These are phyloP conservation scores for Gymnopilus dilepis DNA, from an alignment of 768 basidiomycete species.

Conservation along the genomic window DNA sequence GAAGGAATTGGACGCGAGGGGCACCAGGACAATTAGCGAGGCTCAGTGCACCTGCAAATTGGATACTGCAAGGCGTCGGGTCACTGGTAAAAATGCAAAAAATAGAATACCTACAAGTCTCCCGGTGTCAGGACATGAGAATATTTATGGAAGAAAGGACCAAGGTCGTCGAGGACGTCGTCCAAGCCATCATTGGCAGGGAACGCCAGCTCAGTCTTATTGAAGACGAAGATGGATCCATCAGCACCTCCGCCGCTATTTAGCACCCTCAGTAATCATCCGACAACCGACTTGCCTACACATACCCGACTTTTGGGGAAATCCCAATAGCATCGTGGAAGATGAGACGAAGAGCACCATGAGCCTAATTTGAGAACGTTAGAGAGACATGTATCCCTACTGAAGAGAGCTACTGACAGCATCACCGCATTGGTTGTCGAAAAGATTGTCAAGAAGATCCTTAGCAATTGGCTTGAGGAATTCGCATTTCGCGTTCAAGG, in stretches of 20 bases:
- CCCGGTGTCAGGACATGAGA: conserved; percentile 6
- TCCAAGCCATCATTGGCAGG: conserved; percentile 16
- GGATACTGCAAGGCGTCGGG: conserved; percentile 1
- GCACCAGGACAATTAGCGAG: conserved; percentile 48
- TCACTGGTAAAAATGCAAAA: neutral
- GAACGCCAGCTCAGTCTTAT: conserved; percentile 28
- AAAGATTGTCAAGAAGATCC: conserved; percentile 3
- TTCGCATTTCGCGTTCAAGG: neutral
- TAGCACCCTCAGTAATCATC: neutral
- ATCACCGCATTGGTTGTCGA: conserved; percentile 12
- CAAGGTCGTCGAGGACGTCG: conserved; percentile 12
- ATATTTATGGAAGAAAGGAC: conserved; percentile 12
- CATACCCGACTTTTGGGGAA: neutral
- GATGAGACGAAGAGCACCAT: conserved; percentile 9
- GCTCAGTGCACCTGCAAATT: conserved; percentile 46
- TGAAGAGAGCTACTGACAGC: neutral
- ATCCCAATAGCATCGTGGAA: conserved; percentile 8
- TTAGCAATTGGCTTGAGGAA: conserved; percentile 5
- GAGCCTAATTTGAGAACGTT: neutral
- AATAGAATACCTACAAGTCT: conserved; percentile 18
- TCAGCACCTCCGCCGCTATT: conserved; percentile 33
- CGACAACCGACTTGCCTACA: no score
- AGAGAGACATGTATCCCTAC: no score
- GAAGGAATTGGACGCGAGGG: conserved; percentile 44
- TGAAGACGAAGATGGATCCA: conserved; percentile 33